These are phyloP conservation scores for Mycena olivaceomarginata DNA, from an alignment of 768 basidiomycete genomes.

Conservation along the genomic window DNA sequence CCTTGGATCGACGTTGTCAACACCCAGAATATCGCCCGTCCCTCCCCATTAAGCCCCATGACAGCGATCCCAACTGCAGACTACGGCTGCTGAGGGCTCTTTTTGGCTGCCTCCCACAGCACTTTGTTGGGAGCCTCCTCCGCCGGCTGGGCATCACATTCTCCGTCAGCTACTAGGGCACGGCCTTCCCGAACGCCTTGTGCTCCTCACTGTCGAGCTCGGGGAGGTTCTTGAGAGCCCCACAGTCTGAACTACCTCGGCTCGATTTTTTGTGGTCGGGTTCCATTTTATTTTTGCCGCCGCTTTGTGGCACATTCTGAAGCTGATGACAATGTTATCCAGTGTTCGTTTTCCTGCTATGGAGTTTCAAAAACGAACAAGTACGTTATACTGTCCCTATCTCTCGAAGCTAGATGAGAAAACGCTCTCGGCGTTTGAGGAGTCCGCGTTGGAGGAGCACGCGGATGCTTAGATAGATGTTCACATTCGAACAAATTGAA, in stretches of 20 bases:
- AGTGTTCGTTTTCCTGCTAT: slow-evolving; percentile 66
- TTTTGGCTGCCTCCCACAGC: slow-evolving; percentile 69
- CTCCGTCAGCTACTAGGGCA: slow-evolving; percentile 71
- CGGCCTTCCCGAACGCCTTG: slow-evolving; percentile 74
- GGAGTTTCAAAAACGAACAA: slow-evolving; percentile 64
- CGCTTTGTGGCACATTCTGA: neutral
- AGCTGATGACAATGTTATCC: neutral
- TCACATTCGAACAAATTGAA: neutral
- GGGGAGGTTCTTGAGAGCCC: slow-evolving; percentile 66
- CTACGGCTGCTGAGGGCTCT: slow-evolving; percentile 71
- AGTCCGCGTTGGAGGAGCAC: neutral
- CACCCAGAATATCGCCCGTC: slow-evolving; percentile 66
- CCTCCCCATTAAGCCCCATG: slow-evolving; percentile 64
- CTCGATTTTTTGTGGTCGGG: slow-evolving; percentile 70
- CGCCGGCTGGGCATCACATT: slow-evolving; percentile 61
- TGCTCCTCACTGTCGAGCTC: slow-evolving; percentile 69
- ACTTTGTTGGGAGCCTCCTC: slow-evolving; percentile 58
- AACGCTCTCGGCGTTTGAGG: slow-evolving; percentile 18
- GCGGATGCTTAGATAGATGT: neutral
- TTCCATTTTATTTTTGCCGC: neutral
- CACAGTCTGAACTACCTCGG: slow-evolving; percentile 71
- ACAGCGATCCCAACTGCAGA: slow-evolving; percentile 61
- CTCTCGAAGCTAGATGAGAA: slow-evolving; percentile 50
- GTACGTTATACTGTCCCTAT: slow-evolving; percentile 67
- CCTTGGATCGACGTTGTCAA: slow-evolving; percentile 47